Conservation (phyloP, 805 yeast genomes). For the Suhomyces kilbournensis region DNA sequence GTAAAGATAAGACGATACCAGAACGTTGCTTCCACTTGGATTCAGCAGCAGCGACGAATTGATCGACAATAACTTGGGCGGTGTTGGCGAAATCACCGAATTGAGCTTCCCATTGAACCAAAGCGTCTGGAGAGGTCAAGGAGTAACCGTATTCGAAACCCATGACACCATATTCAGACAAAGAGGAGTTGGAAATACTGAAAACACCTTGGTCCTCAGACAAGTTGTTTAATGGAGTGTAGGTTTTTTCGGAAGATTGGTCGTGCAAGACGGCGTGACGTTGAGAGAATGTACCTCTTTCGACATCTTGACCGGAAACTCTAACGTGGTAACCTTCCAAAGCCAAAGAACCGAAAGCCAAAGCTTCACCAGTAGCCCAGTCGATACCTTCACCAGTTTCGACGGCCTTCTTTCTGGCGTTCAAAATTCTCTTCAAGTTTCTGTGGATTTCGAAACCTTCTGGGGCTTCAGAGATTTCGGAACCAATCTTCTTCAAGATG, state of each 20-base stretch:
- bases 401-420: conserved; percentile 78
- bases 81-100: conserved; percentile 99
- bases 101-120: conserved; percentile 99
- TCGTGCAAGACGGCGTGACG: conserved; percentile 98
- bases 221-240: conserved; percentile 82
- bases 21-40: conserved; percentile 99
- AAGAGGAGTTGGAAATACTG: conserved; percentile 87
- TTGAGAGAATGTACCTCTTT: conserved; percentile 99
- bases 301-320: conserved; percentile 98
- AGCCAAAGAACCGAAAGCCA: conserved; percentile 90
- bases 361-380: conserved; percentile 99
- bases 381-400: conserved; percentile 93
- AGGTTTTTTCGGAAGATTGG: conserved; percentile 78
- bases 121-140: conserved; percentile 93
- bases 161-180: conserved; percentile 98
- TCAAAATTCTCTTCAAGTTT: conserved; percentile 92
- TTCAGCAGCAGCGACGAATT: conserved; percentile 95
- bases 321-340: conserved; percentile 95
- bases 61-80: conserved; percentile 96
- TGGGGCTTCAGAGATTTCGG: conserved; percentile 78
- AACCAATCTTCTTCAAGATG: conserved; percentile 75
- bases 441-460: conserved; percentile 85
- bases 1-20: conserved; percentile 90
- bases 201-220: conserved; percentile 81
- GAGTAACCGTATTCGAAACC: conserved; percentile 99